These are phyloP conservation scores for Fusarium equiseti DNA, from an alignment of 2,329 filamentous ascomycete genomes.

Conservation along the genomic window DNA sequence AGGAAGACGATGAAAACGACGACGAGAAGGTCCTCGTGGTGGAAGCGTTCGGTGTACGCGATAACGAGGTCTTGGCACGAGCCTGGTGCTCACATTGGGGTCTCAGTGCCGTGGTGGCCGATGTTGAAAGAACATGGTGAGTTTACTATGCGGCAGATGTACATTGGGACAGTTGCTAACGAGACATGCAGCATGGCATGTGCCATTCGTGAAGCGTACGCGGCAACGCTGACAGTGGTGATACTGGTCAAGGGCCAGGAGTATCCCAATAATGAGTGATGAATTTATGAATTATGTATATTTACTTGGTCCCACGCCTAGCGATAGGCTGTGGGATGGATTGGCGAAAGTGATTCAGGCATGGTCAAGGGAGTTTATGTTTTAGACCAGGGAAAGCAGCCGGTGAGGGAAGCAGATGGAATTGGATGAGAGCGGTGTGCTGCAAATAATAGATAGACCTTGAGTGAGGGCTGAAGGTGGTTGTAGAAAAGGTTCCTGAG, in stretches of 20 bases:
- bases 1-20: conserved; percentile 60
- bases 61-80: conserved; percentile 81
- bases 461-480: conserved; percentile 8
- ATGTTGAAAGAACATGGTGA: conserved; percentile 75
- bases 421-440: conserved; percentile 24
- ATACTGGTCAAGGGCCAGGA: conserved; percentile 70
- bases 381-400: conserved; percentile 17
- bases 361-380: conserved; percentile 26
- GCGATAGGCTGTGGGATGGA: conserved; percentile 20
- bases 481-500: conserved; percentile 13
- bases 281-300: conserved; percentile 46
- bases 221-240: conserved; percentile 77
- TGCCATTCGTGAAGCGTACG: conserved; percentile 80
- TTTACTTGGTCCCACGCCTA: conserved; percentile 23
- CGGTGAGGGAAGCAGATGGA: not conserved
- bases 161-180: conserved; percentile 20
- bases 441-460: conserved; percentile 19
- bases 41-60: conserved; percentile 77
- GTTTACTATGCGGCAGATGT: conserved; percentile 45
- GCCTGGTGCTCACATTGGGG: conserved; percentile 85
- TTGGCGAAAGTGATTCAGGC: conserved; percentile 17
- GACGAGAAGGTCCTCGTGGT: conserved; percentile 77
- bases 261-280: conserved; percentile 58
- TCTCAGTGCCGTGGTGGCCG: conserved; percentile 76
- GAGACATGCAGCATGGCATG: conserved; percentile 71